Base-by-base conservation (phyloP, 1,284 basidiomycete species). In the Trichosporon inkin region DNA sequence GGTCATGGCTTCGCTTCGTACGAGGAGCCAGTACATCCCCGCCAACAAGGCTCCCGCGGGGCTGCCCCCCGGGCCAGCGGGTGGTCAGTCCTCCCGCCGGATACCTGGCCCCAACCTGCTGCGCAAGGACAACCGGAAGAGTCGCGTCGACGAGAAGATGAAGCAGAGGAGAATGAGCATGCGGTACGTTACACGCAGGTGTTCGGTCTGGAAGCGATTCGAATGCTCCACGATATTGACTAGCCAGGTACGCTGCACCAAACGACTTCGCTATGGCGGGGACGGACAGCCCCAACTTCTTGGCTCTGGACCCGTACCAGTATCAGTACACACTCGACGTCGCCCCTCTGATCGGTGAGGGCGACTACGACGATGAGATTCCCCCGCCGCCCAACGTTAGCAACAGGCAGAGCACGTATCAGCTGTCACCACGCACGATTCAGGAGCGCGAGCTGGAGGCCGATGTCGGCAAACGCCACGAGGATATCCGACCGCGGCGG, bases 81-180 rank as follows among this genome's bases (percentile, higher is more conserved):
- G 44, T 4, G 44, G 44, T 14, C 35, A 53, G 22, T 55, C 54
- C 6, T 47, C 53, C 32, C 63, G 62, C 17, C 57, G 61, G 38
- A 67, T 66, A 40, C 44, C 44, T 10, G 44, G 44, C 24, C 44
- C 44, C 24, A 49, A 49, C 24, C 28, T 49, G 7, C 19, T 49
- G 24, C 44, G 44, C 44, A 62, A 60, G 35, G 70, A 72, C 58
- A 67, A 66, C 16, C 63, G 75, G 37, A 89, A 88, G 75, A 86
- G 87, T 60, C 83, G 86, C 58, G 87, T 94, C 58, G 90, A 90
- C 75, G 92, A 93, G 83, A 90, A 89, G 81, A 91, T 94, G 78
- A 91, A 90, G 84, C 90, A 90, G 79, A 56, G 63, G 36, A 87
- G 92, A 66, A 87, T 93, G 85, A 92, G 90, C 16, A 89, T 87